Percentiles rank a stretch among this genome's conserved stretches.
Evolutionary conservation across 805 yeast species (phyloP).

Genomic region (Saccharomycopsis selenospora): DNA sequence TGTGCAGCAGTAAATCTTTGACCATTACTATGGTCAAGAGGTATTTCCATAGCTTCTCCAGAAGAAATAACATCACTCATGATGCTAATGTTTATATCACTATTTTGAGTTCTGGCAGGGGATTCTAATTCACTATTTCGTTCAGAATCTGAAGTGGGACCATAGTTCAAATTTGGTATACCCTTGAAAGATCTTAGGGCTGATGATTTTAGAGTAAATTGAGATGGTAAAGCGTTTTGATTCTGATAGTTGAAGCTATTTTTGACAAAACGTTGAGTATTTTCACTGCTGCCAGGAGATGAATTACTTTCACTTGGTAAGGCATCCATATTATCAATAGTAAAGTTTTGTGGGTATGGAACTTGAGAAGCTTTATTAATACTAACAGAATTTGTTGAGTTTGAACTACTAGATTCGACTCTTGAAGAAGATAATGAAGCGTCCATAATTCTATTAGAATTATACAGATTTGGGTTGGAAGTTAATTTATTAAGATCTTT

Average conservation of each 20-base stretch:
- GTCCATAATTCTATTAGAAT: too few relatives aligned
- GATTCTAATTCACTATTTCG: not conserved
- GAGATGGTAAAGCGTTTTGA: too few relatives aligned
- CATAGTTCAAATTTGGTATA: not conserved
- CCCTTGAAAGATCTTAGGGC: not conserved
- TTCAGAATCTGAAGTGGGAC: not conserved
- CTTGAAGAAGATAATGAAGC: too few relatives aligned
- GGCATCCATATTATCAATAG: not conserved
- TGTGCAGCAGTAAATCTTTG: not conserved
- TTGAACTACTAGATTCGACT: too few relatives aligned
- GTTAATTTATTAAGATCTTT: not conserved
- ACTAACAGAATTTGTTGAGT: not conserved
- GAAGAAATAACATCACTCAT: slow-evolving; percentile 2
- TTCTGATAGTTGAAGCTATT: too few relatives aligned
- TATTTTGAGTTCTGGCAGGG: not conserved
- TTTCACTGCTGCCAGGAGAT: too few relatives aligned
- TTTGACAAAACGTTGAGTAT: too few relatives aligned
- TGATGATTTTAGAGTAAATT: not conserved
- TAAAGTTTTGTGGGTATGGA: not conserved
- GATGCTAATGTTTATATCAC: not conserved
- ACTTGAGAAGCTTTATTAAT: not conserved
- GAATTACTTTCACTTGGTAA: slow-evolving; percentile 2
- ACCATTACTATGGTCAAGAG: not conserved
- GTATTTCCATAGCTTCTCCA: slow-evolving; percentile 1
- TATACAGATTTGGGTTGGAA: not conserved